Evolutionary conservation across 768 basidiomycete species (phyloP), one percentile per base, ranked within the genome.

Genomic region (Clitopilus hobsonii): DNA sequence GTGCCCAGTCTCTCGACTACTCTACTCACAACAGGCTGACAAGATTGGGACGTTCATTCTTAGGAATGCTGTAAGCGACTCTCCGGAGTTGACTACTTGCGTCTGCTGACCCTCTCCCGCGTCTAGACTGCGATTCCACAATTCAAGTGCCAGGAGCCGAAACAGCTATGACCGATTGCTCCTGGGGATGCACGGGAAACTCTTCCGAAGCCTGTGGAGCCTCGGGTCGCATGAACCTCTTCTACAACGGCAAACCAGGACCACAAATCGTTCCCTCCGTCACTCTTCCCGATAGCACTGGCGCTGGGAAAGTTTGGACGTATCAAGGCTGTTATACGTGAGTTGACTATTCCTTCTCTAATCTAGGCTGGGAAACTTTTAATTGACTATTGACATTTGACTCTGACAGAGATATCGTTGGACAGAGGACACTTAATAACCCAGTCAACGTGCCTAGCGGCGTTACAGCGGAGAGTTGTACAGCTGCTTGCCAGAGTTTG

Each of bases 281-380:
- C 24, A 24, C 27, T 20, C 23, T 49, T 5, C 48, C n/a, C 5
- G 27, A 23, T 2, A 49, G 23, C 48, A 78, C 77, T 0, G 63
- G 68, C 6, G 58, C 63, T n/a, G 56, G 54, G 8, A 36, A 36
- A 36, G 32, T 36, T 14, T 88, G 86, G 86, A 58, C 70, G 1
- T 85, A 80, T 11, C 71, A 84, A 26, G 86, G 86, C 13, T 88
- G 86, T 61, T 85, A 79, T 69, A 85, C 74, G 86, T 83, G 60
- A 49, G 79, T 55, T 13, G 6, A 25, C 20, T 49, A 45, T 16
- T 2, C 48, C 20, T 16, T 3, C 45, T 14, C 23, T 25, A 20
- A 25, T 47, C 51, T 14, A 3, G 14, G 45, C 16, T 14, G 23
- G 23, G 25, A 22, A 22, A 28, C 49, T 61, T 49, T 32, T 55